A percentile compares a stretch with the other conserved stretches of the same genome.
phyloP scores from a whole-genome alignment of 2,329 filamentous ascomycete species.

The Passalora sequoiae region DNA sequence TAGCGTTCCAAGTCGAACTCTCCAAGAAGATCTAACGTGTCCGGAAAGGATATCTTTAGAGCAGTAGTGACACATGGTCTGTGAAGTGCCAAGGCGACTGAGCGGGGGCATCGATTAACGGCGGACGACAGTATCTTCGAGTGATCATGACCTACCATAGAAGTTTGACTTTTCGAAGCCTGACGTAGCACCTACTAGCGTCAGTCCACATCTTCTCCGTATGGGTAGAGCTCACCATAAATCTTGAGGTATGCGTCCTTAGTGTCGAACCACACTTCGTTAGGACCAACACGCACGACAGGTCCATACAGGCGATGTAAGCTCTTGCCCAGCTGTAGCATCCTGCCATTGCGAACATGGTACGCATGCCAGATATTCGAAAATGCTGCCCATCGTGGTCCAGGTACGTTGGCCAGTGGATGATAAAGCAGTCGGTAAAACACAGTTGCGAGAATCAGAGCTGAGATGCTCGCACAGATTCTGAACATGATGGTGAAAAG shows the following conservation, averaged over 20 bases:
- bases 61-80: conserved; percentile 10
- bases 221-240: too few species aligned
- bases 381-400: conserved; percentile 11
- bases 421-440: conserved; percentile 13
- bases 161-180: conserved; percentile 18
- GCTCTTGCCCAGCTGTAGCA: conserved; percentile 12
- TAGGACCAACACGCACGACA: conserved; percentile 44
- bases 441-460: background rate
- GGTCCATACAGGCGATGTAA: conserved; percentile 39
- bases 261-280: conserved; percentile 37
- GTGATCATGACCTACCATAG: too few species aligned
- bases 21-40: conserved; percentile 17
- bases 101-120: background rate
- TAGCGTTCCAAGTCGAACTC: conserved; percentile 17
- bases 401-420: conserved; percentile 13
- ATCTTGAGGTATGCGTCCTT: conserved; percentile 16
- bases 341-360: conserved; percentile 17
- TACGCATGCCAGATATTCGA: conserved; percentile 18
- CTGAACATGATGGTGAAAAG: background rate
- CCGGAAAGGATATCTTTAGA: conserved; percentile 8
- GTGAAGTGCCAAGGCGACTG: conserved; percentile 13
- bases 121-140: background rate
- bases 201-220: too few species aligned
- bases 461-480: background rate
- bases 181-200: too few species aligned